Evolutionary conservation across 2,329 filamentous ascomycete genomes (phyloP).

Genomic region (Cercospora sesami): DNA sequence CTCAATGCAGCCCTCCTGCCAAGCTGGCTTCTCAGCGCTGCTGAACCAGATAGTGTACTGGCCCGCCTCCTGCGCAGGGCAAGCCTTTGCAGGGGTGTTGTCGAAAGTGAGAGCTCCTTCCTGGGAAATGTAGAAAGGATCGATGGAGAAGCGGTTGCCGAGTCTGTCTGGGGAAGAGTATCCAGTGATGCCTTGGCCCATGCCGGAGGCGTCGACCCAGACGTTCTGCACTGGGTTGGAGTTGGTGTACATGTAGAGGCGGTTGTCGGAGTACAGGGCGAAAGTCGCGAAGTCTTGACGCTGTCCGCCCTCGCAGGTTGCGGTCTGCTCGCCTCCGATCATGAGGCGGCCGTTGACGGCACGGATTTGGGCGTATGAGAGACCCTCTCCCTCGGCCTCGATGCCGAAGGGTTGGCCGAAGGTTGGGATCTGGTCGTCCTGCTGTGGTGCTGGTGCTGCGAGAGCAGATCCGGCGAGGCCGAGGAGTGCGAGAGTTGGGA

Average conservation of each 20-base stretch:
- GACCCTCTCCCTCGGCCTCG: neutral
- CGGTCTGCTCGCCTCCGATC: conserved; percentile 22
- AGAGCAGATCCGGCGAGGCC: conserved; percentile 8
- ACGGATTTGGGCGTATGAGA: conserved; percentile 21
- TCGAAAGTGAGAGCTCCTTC: conserved; percentile 20
- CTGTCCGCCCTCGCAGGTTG: conserved; percentile 15
- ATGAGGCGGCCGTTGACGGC: conserved; percentile 21
- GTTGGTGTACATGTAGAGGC: conserved; percentile 12
- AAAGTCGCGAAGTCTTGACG: conserved; percentile 15
- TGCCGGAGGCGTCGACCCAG: conserved; percentile 21
- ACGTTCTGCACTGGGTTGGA: conserved; percentile 18
- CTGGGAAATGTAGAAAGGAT: conserved; percentile 11
- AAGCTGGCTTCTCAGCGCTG: conserved; percentile 12
- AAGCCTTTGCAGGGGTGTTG: conserved; percentile 16
- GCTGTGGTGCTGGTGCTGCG: neutral
- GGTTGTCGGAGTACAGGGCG: conserved; percentile 7
- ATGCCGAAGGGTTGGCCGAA: neutral
- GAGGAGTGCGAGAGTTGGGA: conserved; percentile 10
- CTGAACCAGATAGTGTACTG: conserved; percentile 20
- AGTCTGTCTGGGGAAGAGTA: conserved; percentile 18
- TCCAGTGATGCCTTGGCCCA: conserved; percentile 16
- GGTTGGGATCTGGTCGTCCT: neutral
- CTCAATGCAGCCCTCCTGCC: conserved; percentile 14
- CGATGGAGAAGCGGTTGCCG: conserved; percentile 7
- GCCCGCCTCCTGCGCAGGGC: conserved; percentile 5